Base-by-base conservation (phyloP, 495 filamentous ascomycete species). In the Tuber microsphaerosporum region DNA sequence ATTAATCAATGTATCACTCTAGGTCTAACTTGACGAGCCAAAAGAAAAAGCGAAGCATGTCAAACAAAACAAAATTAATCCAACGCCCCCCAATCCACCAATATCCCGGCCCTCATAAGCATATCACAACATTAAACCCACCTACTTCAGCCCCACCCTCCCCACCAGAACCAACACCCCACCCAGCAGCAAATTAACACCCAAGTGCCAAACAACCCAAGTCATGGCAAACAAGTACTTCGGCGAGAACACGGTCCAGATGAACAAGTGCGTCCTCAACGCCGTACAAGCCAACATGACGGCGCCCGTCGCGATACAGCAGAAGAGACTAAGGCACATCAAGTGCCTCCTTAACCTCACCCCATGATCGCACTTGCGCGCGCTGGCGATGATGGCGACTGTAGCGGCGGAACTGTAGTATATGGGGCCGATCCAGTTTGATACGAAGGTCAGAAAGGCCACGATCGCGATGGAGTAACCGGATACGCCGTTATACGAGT, bases 231-330 rank as follows among this genome's bases (percentile, higher is more conserved):
- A 98, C 78, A 99, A 84, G 85, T 93, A 99, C 84, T 98, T 99
- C 6, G 96, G 96, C 72, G 91, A 94, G 84, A 99, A 99, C 43
- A 99, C 96, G 0, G 94, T 98, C 96, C 96, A 99, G 73, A 99
- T 92, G 84, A 99, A 99, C 76, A 99, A 85, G 86, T 99, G 96
- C 68, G 91, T 92, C 80, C 95, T 86, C 81, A 98, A 81, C 17
- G 87, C 85, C 75, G 92, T 93, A 82, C 96, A 99, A 43, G 96
- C 93, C 41, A 87, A 89, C 93, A 97, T 97, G 14, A 97, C 92
- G 45, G 88, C 91, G 26, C 89, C 83, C 73, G 91, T 83, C 37
- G 87, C 87, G 4, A 84, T 83, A 10, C 90, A 86, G 45, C 87
- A 83, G 78, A 93, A 94, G 37, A 91, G 83, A 26, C 93, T 95